A percentile compares a stretch with the other conserved stretches of the same genome.
These are phyloP conservation scores for Leccinum solheimii DNA, from an alignment of 1,284 basidiomycete species.

Conservation along the genomic window DNA sequence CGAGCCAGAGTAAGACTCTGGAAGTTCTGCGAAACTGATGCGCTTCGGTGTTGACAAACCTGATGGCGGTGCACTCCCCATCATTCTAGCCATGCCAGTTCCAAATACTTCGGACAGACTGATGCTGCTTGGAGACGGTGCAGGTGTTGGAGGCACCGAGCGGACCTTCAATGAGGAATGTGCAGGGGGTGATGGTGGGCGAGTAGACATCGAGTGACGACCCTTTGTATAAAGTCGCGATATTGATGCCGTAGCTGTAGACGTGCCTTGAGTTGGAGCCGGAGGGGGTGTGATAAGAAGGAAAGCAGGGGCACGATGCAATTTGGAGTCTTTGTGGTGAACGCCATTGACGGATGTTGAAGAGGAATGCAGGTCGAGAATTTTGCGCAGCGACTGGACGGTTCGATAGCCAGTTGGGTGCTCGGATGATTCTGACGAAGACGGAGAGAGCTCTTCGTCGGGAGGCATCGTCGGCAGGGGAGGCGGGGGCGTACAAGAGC, in stretches of 20 bases:
- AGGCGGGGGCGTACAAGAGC: conserved; percentile 21
- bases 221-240: conserved; percentile 72
- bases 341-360: conserved; percentile 23
- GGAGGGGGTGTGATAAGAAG: conserved; percentile 49
- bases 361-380: conserved; percentile 58
- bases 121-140: conserved; percentile 33
- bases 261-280: conserved; percentile 53
- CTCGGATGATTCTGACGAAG: conserved; percentile 46
- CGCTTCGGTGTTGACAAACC: conserved; percentile 65
- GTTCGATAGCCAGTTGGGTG: conserved; percentile 58
- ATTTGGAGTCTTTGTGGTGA: conserved; percentile 14
- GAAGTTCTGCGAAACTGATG: conserved; percentile 73
- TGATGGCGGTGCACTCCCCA: conserved; percentile 28
- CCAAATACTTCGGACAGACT: conserved; percentile 36
- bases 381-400: conserved; percentile 64
- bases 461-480: conserved; percentile 51
- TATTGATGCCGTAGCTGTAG: conserved; percentile 71
- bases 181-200: conserved; percentile 50
- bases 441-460: conserved; percentile 52
- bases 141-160: conserved; percentile 33
- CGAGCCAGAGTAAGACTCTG: conserved; percentile 52
- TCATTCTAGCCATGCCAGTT: conserved; percentile 31
- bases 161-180: conserved; percentile 53
- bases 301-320: conserved; percentile 27
- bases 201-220: conserved; percentile 59